Evolutionary conservation across 176 grass and related monocot species (phyloP).

Genomic region (Rhynchospora breviuscula): DNA sequence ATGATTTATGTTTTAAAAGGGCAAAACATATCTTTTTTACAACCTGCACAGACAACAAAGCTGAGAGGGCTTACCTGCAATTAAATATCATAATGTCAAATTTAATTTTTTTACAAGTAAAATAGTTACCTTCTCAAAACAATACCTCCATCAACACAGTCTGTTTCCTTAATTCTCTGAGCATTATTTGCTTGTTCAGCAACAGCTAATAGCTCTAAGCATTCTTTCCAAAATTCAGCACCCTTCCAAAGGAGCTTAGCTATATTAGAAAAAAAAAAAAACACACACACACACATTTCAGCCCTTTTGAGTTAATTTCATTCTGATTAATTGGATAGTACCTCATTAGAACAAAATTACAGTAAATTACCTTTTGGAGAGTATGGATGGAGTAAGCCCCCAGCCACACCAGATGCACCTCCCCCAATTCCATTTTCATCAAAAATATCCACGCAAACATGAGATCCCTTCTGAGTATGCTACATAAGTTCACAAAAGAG

Average conservation of each 20-base stretch:
- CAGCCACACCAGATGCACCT: constrained; percentile 76
- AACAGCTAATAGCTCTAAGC: constrained; percentile 45
- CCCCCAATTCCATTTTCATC: constrained; percentile 81
- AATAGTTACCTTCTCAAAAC: constrained; percentile 79
- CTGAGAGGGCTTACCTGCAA: neutral
- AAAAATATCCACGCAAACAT: constrained; percentile 65
- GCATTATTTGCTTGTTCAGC: constrained; percentile 43
- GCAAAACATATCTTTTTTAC: neutral
- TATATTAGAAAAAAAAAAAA: constrained; percentile 23
- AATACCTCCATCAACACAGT: constrained; percentile 22
- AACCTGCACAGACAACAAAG: neutral
- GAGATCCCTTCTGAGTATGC: constrained; percentile 51
- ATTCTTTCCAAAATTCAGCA: constrained; percentile 83
- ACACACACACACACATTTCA: neutral
- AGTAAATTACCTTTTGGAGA: constrained; percentile 71
- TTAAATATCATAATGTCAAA: neutral
- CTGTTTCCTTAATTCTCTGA: neutral
- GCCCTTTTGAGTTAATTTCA: neutral
- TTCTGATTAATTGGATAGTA: neutral
- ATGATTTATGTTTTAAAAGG: neutral
- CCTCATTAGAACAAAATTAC: neutral
- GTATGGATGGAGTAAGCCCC: constrained; percentile 85
- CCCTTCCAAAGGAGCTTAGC: constrained; percentile 88
- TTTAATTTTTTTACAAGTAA: neutral
- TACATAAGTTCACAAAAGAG: constrained; percentile 12